Base-by-base conservation (phyloP, 2,329 filamentous ascomycete genomes). In the Grosmannia huntii region DNA sequence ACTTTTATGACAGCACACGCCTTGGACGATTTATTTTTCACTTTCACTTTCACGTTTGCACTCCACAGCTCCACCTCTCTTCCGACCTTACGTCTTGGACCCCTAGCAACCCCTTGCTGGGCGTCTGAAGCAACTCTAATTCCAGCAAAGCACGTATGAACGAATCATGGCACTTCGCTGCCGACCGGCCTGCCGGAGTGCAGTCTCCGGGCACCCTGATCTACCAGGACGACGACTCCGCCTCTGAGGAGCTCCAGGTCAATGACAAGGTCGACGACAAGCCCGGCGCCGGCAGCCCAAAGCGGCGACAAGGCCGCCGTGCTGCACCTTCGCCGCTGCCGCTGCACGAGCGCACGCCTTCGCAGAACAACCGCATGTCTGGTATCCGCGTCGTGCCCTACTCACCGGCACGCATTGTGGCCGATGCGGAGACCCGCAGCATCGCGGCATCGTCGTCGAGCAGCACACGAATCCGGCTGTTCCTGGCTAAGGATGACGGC, bases 371-470 rank as follows among this genome's bases (percentile, higher is more conserved):
- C 63, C 66, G 66, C 48, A 67, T 70, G 49, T 70, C 71, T 60
- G 62, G 52, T 28, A 78, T 79, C 64, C 75, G 76, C 55, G 64
- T 78, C 58, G 76, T 79, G 55, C 75, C 75, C 23, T 77, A 78
- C 62, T 73, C 75, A 25, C 76, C 76, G 51, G 74, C 75, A 9
- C 71, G 71, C 54, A 67, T 69, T 52, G 69, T 70, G 54, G 53
- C 59, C 36, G 63, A 60, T 56, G 61, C n/a, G 4, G 14, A 33
- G 27, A 28, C 28, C n/a, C 31, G 3, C 5, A 52, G 38, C 55
- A 16, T 36, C n/a, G 41, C 16, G 3, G 23, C 58, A 28, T 7
- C 58, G 41, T 4, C 58, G 27, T 11, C 58, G 33, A 49, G 57
- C 55, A 57, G 57, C 48, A 50, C 60, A 2, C 56, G 54, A 4